These are phyloP conservation scores for Sherardia arvensis DNA, from an alignment of 257 asterid species.

Conservation along the genomic window DNA sequence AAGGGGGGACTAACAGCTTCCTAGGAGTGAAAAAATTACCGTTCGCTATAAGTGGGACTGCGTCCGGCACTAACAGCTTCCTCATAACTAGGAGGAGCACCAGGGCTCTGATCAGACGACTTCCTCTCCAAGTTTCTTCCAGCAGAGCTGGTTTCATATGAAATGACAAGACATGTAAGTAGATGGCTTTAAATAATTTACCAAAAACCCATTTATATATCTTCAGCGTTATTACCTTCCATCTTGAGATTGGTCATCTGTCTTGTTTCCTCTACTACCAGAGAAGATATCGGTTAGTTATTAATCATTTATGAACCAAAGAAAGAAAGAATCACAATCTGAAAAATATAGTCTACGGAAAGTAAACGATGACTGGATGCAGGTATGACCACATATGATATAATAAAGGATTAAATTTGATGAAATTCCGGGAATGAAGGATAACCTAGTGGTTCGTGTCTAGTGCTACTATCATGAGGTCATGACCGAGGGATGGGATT, in stretches of 20 bases:
- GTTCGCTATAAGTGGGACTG: constrained; percentile 64
- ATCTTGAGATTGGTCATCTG: constrained; percentile 69
- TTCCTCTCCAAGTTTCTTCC: constrained; percentile 43
- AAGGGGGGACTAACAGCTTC: no score
- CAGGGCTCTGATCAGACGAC: constrained; percentile 58
- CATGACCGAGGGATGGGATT: no score
- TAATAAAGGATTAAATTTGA: no score
- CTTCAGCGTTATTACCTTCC: constrained; percentile 52
- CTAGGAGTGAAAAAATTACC: constrained; percentile 31
- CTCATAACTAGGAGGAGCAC: constrained; percentile 84
- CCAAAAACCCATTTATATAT: neutral
- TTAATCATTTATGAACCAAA: neutral
- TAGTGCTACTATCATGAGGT: no score
- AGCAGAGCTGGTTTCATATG: constrained; percentile 28
- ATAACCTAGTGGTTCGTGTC: no score
- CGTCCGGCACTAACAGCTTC: constrained; percentile 63
- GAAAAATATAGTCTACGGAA: neutral
- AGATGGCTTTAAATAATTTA: neutral
- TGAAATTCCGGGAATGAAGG: no score
- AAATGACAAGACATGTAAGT: neutral
- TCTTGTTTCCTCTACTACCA: constrained; percentile 52
- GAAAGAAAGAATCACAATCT: neutral
- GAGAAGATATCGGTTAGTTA: constrained; percentile 2
- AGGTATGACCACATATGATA: neutral
- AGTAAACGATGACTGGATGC: neutral